These are phyloP conservation scores for Paramecium biaurelia DNA, from an alignment of 73 alveolate genomes.

Conservation along the genomic window DNA sequence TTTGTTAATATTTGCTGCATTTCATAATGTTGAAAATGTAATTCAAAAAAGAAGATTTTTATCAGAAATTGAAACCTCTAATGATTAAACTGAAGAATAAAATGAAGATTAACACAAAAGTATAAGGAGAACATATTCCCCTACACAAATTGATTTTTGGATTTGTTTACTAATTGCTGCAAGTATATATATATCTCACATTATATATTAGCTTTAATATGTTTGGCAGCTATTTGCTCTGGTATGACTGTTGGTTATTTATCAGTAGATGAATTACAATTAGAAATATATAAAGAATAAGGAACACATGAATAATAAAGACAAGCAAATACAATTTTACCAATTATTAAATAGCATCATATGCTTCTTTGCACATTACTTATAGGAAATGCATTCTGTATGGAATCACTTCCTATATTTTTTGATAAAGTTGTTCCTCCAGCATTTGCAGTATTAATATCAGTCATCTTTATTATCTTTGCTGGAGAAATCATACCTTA, in stretches of 20 bases:
- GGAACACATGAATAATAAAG: conserved; percentile 89
- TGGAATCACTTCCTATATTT: conserved; percentile 95
- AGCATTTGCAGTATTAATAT: conserved; percentile 82
- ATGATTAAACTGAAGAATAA: background rate
- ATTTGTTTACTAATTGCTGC: background rate
- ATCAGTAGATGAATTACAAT: conserved; percentile 88
- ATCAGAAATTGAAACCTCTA: background rate
- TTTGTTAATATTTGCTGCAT: background rate
- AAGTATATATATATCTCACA: background rate
- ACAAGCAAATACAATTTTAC: conserved; percentile 65
- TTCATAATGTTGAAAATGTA: background rate
- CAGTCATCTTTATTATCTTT: conserved; percentile 89
- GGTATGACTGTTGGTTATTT: conserved; percentile 98
- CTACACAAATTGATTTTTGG: background rate
- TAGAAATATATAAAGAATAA: conserved; percentile 81
- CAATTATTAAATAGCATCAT: conserved; percentile 89
- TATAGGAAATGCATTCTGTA: conserved; percentile 91
- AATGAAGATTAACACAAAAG: background rate
- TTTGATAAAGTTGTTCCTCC: conserved; percentile 89
- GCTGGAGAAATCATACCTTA: conserved; percentile 96
- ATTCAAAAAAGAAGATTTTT: background rate
- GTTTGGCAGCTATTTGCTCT: conserved; percentile 96
- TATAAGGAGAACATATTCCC: background rate
- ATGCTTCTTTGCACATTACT: conserved; percentile 91
- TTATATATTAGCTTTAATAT: conserved; percentile 66